Base-by-base conservation (phyloP, 371 early-diverging fungal species). In the Lichtheimia hyalospora region DNA sequence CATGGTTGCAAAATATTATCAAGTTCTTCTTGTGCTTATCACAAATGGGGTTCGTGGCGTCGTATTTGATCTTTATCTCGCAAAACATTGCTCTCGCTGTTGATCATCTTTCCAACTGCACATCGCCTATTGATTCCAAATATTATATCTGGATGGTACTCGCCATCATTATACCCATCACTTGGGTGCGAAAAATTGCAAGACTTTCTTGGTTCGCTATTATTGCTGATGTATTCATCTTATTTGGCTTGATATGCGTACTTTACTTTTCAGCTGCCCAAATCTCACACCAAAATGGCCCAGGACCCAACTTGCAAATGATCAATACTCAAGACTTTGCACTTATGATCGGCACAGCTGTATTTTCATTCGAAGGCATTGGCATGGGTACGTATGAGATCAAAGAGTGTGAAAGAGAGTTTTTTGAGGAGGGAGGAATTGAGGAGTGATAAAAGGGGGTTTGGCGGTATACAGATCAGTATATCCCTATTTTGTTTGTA, bases 331-430 rank as follows among this genome's bases (percentile, higher is more conserved):
- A 59, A 4, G 65, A 74, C 18, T 90, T 92, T 68, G 85, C 85
- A 10, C 65, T 92, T 39, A 89, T 92, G 69, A 81, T 93, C 42
- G 94, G 93, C 18, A 93, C 93, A n/a, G 91, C 93, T 48, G 88
- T 93, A 57, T 93, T 90, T 75, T 87, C 92, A 14, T 93, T 90
- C 69, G 94, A 93, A 74, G 94, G 94, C 50, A 88, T 92, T 49
- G 73, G 69, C 23, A 70, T 73, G 71, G 70, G 64, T 64, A 63
- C 40, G 54, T 25, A 34, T 34, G 34, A 34, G 34, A 34, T 34
- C 34, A 34, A 34, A 34, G 8, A 34, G 34, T 8, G 10, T 34
- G 10, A 34, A 34, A 34, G 34, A 34, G 24, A 24, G 14, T 56
- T 24, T 56, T n/a, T 20, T 21, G 46, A 21, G 46, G 21, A 18